Base-by-base conservation (phyloP, 805 yeast species). In the Saccharomycopsis oosterbeekiorum region DNA sequence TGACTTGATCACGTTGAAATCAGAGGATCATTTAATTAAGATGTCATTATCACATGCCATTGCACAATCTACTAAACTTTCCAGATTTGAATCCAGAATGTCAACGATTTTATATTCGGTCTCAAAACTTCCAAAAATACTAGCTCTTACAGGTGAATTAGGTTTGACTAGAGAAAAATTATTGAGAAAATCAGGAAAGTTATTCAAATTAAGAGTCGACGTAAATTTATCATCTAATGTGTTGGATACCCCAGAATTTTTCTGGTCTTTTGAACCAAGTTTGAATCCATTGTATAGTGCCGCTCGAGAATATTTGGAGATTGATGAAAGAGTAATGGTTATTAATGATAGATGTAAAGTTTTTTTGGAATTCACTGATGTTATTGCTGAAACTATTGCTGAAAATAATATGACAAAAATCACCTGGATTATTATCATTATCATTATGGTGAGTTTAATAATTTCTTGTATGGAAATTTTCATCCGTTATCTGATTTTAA, bases 241-340 rank as follows among this genome's bases (percentile, higher is more conserved):
- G 24, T 77, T 94, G 59, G 99, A 94, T 69, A 91, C 97, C 0
- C 99, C 99, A 0, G 97, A 90, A 64, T 91, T 89, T 69, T 94
- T 94, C 72, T 94, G 99, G 99, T 88, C 92, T 58, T 81, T 80
- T 64, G 99, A 94, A 73, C 99, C 99, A 4, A 92, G 96, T 43
- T 79, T 94, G 66, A 96, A 93, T 70, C 98, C 98, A 2, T 76
- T 94, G 51, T 94, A 94, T 72, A 78, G 79, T 41, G 97, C 97
- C 1, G 85, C 92, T 61, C 76, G 97, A 62, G 97, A 94, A 65
- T 94, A 94, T 68, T 75, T 94, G 61, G 99, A 94, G 73, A 92
- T 94, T 64, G 97, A 93, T 70, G 97, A 89, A 73, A 76, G 99
- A 59, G 97, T 93, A 37, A 92, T 89, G 69, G 97, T 94, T 4